Base-by-base conservation (phyloP, 768 basidiomycete species). In the Boletellus emodensis region DNA sequence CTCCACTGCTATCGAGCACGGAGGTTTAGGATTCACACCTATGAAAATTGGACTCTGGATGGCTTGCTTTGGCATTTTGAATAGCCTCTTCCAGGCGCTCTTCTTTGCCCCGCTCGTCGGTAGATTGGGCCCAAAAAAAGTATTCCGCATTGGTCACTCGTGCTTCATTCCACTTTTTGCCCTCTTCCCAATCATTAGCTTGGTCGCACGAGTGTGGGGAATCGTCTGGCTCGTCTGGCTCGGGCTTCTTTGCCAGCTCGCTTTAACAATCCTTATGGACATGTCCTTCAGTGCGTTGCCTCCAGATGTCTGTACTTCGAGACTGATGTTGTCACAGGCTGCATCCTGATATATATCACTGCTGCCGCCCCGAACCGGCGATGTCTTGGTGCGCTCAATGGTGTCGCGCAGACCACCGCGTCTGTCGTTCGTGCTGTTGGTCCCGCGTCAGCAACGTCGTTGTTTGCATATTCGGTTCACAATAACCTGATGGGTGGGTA, bases 371-470 rank as follows among this genome's bases (percentile, higher is more conserved):
- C 87, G 7, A 85, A 85, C 55, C 74, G 74, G 46, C 77, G 80
- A 28, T 80, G 80, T 4, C 73, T 88, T n/a, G 87, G 86, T 35
- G 75, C 84, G 6, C 82, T 82, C 18, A 86, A 87, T 56, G 87
- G 87, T 32, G 60, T 64, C 15, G 60, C 59, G 41, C 68, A 67
- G 54, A 63, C 59, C 40, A 59, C 58, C 11, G 68, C 62, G 26
- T 64, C 70, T 10, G 18, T 68, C 12, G 58, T 58, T 33, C 64
- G 69, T 36, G 66, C 71, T 6, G 9, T 73, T 37, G 72, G 66
- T 13, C 71, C 71, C 18, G 67, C 65, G 5, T 24, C 52, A 6
- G 57, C 64, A 13, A 59, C 70, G 6, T 70, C 70, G 14, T 32
- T 73, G 41, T 72, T 73, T 48, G 71, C 73, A n/a, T 60, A 70